Evolutionary conservation across 495 filamentous ascomycete species (phyloP), one percentile per base, ranked within the genome.

Genomic region (Letharia columbiana): DNA sequence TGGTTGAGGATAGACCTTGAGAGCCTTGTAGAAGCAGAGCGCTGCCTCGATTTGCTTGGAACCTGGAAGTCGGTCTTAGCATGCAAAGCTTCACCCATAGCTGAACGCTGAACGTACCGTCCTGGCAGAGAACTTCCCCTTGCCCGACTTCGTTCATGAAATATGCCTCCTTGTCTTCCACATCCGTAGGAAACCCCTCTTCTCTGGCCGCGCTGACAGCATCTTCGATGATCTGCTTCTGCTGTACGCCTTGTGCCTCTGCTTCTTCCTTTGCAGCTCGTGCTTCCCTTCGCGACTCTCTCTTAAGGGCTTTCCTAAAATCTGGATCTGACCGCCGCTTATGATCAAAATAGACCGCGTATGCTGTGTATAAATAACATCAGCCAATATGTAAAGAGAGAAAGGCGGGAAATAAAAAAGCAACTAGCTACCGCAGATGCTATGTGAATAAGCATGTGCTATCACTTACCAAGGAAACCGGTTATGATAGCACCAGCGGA

Each of bases 1-100:
- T 11, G 94, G 94, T 68, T 91, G 87, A 12, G 94, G 94, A 78
- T 98, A 98, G 45, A 98, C 94, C 82, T 98, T 98, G 71, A 98
- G 83, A 49, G 94, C 94, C 82, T 90, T 92, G 85, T 96, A 98
- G 79, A 98, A 98, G 77, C 88, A 89, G 62, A 98, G 81, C 37
- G 95, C 92, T 59, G 95, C 91, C 59, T 97, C 92, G 42, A 96
- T 70, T 45, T 84, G 84, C 70, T 89, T 84, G 65, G 84, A 77
- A 67, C 88, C 90, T 94, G 73, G 65, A 68, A 61, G 60, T 50
- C 54, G 40, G 41, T 41, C 64, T 74, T 64, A 75, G 72, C 70
- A 67, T 66, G 6, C 58, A 64, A 50, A 44, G 35, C 49, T 47
- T 40, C n/a, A 49, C 31, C 6, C 31, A 35, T 39, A 20, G 40